These are phyloP conservation scores for Neurospora sp. DNA, from an alignment of 495 filamentous ascomycete species.

Conservation along the genomic window DNA sequence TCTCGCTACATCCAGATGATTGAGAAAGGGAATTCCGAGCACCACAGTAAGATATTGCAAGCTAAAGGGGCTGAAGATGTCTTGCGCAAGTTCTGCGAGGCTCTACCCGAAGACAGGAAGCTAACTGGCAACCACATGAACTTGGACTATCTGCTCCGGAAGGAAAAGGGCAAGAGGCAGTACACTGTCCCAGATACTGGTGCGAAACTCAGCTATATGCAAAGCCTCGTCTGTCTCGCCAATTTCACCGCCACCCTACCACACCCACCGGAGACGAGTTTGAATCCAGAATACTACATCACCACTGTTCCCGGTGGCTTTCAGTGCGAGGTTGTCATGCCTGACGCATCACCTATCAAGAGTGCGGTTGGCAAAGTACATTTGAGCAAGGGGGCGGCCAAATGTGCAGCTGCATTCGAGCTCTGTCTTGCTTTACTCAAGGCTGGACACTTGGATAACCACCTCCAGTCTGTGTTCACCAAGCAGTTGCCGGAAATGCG, in stretches of 20 bases:
- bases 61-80: constrained; percentile 33
- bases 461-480: constrained; percentile 62
- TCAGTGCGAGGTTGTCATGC: constrained; percentile 72
- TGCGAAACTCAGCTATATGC: constrained; percentile 71
- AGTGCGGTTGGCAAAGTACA: constrained; percentile 51
- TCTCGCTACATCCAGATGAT: constrained; percentile 82
- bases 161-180: constrained; percentile 43
- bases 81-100: constrained; percentile 65
- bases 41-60: constrained; percentile 45
- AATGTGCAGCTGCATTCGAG: constrained; percentile 83
- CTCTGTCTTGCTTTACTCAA: constrained; percentile 62
- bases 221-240: constrained; percentile 55
- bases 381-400: constrained; percentile 64
- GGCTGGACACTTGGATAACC: constrained; percentile 55
- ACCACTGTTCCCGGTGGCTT: constrained; percentile 48
- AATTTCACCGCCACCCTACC: constrained; percentile 47
- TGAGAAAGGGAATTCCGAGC: constrained; percentile 53
- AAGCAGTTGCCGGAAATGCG: constrained; percentile 74
- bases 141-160: constrained; percentile 42
- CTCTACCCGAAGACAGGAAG: constrained; percentile 64
- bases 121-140: constrained; percentile 52
- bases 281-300: constrained; percentile 55
- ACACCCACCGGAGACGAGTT: constrained; percentile 43
- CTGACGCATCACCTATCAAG: constrained; percentile 61
- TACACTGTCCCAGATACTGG: constrained; percentile 59